A percentile compares a stretch with the other conserved stretches of the same genome.
Evolutionary conservation across 73 alveolate species (phyloP).

Genomic region (Stentor roeselii): DNA sequence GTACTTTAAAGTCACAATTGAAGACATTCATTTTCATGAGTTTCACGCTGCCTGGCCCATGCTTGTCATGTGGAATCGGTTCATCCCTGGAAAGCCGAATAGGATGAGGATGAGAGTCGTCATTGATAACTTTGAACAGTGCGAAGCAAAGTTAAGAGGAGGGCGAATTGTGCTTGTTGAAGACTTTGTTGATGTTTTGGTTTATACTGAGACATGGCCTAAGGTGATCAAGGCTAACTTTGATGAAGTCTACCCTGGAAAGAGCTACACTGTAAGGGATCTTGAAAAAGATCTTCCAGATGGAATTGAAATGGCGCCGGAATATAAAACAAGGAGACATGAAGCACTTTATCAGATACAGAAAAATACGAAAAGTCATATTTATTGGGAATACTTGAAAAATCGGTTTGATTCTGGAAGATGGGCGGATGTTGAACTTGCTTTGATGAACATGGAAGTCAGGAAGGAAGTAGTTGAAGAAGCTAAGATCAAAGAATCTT

Average conservation of each 20-base stretch:
- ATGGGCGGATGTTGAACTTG: background rate
- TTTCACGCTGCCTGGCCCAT: background rate
- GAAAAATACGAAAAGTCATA: background rate
- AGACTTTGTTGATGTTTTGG: background rate
- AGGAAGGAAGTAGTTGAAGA: background rate
- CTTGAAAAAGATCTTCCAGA: background rate
- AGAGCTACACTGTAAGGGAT: background rate
- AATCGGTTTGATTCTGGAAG: background rate
- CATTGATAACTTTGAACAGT: background rate
- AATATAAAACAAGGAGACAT: background rate
- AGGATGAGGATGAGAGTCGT: slow-evolving; percentile 14
- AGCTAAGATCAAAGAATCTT: background rate
- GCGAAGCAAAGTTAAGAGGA: background rate
- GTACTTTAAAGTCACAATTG: background rate
- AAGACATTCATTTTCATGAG: background rate
- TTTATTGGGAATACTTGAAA: background rate
- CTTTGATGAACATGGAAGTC: background rate
- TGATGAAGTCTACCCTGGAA: background rate
- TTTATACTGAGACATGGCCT: background rate
- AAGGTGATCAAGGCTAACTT: background rate
- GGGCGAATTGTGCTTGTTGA: background rate
- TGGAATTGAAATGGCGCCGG: slow-evolving; percentile 13
- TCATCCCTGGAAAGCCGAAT: slow-evolving; percentile 20
- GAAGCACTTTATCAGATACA: background rate
- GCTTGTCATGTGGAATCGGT: background rate